phyloP scores from a whole-genome alignment of 1,284 basidiomycete genomes.

The Porogramme epimiltina region DNA sequence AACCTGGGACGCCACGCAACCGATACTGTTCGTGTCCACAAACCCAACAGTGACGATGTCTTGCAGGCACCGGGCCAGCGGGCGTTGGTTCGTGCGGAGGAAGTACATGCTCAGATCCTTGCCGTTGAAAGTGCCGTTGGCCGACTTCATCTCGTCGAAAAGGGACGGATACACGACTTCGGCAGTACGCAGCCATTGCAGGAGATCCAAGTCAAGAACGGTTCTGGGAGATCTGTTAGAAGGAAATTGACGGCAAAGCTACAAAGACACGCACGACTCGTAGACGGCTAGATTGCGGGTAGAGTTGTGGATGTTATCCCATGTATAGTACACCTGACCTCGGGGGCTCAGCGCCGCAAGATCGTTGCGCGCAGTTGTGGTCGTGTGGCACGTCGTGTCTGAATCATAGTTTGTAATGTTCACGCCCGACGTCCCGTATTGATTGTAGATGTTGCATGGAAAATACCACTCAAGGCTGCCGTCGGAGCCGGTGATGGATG shows the following conservation, averaged over 20 bases:
- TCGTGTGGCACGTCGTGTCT: conserved; percentile 73
- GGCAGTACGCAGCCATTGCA: conserved; percentile 80
- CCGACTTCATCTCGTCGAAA: conserved; percentile 77
- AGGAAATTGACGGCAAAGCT: background rate
- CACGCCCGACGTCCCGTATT: conserved; percentile 62
- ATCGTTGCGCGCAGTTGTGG: conserved; percentile 51
- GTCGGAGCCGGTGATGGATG: conserved; percentile 63
- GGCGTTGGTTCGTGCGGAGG: conserved; percentile 62
- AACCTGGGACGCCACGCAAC: conserved; percentile 93
- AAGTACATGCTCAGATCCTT: conserved; percentile 88
- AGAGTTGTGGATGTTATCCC: conserved; percentile 79
- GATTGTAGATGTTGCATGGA: conserved; percentile 89
- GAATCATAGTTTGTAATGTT: conserved; percentile 74
- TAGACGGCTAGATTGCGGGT: conserved; percentile 87
- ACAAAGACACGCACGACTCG: conserved; percentile 69
- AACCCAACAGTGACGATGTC: conserved; percentile 90
- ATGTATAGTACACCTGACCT: conserved; percentile 93
- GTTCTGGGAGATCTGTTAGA: conserved; percentile 47
- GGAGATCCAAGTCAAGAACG: conserved; percentile 87
- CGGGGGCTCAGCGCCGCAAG: conserved; percentile 54
- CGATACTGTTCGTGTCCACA: conserved; percentile 92
- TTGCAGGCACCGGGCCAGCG: conserved; percentile 81
- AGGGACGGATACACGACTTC: conserved; percentile 82
- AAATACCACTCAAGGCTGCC: conserved; percentile 85
- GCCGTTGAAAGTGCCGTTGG: conserved; percentile 76